A percentile compares a stretch with the other conserved stretches of the same genome.
Conservation (phyloP, 345 rosid genomes). For the Hibiscus tridactylites region DNA sequence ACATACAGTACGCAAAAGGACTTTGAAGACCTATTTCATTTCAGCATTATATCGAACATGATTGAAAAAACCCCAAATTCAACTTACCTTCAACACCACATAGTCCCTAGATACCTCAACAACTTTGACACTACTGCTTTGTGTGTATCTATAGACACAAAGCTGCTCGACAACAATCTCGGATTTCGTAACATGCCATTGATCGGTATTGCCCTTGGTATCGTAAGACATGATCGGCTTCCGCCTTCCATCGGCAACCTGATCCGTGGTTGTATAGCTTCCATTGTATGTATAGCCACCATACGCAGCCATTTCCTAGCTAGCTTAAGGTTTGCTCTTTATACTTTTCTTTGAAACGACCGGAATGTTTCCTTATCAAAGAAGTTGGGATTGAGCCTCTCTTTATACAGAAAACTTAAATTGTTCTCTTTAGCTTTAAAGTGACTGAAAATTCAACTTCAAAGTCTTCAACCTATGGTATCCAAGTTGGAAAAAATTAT, state of each 20-base stretch:
- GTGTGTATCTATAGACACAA: not conserved
- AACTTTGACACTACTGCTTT: not conserved
- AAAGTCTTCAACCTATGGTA: not conserved
- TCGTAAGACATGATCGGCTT: not conserved
- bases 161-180: not conserved
- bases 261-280: not conserved
- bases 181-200: not conserved
- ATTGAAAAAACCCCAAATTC: not conserved
- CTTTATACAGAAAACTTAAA: not conserved
- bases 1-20: too few relatives aligned
- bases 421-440: not conserved
- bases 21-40: not conserved
- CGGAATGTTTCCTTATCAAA: not conserved
- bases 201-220: not conserved
- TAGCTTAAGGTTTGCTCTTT: not conserved
- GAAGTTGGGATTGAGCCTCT: not conserved
- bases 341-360: not conserved
- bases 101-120: not conserved
- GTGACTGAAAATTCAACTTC: not conserved
- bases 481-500: too few relatives aligned
- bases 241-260: conserved; percentile 14
- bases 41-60: not conserved
- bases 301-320: conserved; percentile 18
- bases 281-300: conserved; percentile 1
- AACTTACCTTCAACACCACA: not conserved